Conservation (phyloP, 1,139 yeast genomes). For the Blastobotrys arbuscula region DNA sequence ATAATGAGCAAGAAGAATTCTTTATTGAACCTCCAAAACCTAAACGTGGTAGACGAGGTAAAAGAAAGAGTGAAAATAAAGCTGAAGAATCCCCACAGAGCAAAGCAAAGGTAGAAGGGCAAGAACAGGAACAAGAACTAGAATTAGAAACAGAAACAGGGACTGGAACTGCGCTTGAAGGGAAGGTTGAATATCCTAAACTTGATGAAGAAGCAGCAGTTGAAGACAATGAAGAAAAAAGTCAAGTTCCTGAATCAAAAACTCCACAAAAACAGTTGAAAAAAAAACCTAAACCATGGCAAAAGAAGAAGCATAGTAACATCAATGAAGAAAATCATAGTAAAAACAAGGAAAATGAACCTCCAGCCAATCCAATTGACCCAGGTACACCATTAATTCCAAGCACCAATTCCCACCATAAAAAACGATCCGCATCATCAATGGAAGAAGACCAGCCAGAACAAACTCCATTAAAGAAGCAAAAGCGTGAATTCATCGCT, state of each 20-base stretch:
- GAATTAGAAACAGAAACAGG: background rate
- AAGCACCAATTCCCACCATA: too few relatives aligned
- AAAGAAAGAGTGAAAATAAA: constrained; percentile 2
- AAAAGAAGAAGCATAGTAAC: background rate
- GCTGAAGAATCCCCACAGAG: constrained; percentile 1
- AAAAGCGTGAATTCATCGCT: background rate
- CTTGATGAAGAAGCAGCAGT: background rate
- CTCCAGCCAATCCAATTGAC: constrained; percentile 8
- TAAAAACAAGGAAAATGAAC: constrained; percentile 1
- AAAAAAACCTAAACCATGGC: background rate
- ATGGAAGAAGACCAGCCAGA: constrained; percentile 1
- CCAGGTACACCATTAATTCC: constrained; percentile 1
- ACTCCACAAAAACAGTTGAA: background rate
- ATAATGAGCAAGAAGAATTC: background rate
- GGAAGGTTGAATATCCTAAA: background rate
- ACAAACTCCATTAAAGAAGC: constrained; percentile 1
- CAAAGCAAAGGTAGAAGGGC: too few relatives aligned
- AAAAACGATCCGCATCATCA: constrained; percentile 7
- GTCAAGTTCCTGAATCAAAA: background rate
- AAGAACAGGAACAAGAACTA: constrained; percentile 2
- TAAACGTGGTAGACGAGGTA: constrained; percentile 5
- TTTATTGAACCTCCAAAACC: constrained; percentile 1
- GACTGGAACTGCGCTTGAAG: background rate
- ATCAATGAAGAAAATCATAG: background rate
- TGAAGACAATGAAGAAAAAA: background rate